These are phyloP conservation scores for Macrophomina tecta DNA, from an alignment of 2,329 filamentous ascomycete species.

Conservation along the genomic window DNA sequence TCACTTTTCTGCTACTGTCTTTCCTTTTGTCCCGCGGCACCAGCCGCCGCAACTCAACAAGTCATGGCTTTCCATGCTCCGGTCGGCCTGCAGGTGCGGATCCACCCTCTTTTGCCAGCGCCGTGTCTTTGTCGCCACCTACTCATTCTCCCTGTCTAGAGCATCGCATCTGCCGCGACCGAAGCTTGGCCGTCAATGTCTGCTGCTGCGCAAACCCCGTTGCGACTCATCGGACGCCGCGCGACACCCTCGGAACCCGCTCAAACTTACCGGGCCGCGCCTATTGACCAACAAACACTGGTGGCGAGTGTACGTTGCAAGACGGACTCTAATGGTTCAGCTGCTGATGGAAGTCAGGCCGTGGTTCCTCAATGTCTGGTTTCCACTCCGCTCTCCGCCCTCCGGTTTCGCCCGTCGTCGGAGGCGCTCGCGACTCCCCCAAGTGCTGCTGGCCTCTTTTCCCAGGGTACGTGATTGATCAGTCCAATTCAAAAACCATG, in stretches of 20 bases:
- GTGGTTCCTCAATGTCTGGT: conserved; percentile 12
- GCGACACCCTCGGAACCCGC: conserved; percentile 32
- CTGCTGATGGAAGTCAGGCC: conserved; percentile 7
- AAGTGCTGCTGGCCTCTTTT: conserved; percentile 22
- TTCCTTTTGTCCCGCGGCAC: conserved; percentile 21
- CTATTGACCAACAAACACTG: background rate
- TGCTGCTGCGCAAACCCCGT: conserved; percentile 43
- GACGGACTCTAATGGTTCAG: background rate
- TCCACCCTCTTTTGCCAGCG: conserved; percentile 35
- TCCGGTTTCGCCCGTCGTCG: conserved; percentile 30
- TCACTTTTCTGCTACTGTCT: conserved; percentile 17
- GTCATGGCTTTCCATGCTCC: conserved; percentile 61
- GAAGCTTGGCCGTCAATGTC: conserved; percentile 51
- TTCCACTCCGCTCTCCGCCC: conserved; percentile 29
- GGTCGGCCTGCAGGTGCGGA: conserved; percentile 54
- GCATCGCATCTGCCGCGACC: conserved; percentile 46
- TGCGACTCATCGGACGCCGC: conserved; percentile 39
- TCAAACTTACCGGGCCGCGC: conserved; percentile 22
- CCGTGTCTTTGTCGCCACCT: conserved; percentile 29
- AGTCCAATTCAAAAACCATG: background rate
- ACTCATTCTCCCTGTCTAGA: conserved; percentile 45
- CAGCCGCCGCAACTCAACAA: conserved; percentile 24
- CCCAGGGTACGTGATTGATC: conserved; percentile 15
- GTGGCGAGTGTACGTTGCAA: conserved; percentile 6
- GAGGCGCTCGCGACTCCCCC: conserved; percentile 2